These are phyloP conservation scores for Phanerochaete carnosa DNA, from an alignment of 768 basidiomycete species.

Conservation along the genomic window DNA sequence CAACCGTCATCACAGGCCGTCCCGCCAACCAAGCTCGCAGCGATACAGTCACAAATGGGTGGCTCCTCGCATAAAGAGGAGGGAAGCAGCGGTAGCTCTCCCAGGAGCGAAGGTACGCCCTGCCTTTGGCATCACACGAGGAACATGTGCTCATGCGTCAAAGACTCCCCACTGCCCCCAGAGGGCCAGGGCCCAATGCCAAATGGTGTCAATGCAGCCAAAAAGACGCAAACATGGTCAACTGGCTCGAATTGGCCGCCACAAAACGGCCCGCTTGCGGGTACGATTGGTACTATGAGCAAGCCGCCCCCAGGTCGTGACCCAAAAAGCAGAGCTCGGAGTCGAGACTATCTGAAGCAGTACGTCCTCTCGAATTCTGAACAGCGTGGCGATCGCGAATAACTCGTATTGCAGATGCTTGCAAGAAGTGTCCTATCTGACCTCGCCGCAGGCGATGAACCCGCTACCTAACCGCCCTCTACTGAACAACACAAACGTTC, in stretches of 20 bases:
- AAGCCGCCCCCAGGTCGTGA: conserved; percentile 82
- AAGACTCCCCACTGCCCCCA: conserved; percentile 71
- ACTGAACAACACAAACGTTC: conserved; percentile 59
- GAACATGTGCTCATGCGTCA: conserved; percentile 14
- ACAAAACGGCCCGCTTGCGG: conserved; percentile 42
- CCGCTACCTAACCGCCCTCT: conserved; percentile 88
- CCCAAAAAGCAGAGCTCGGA: conserved; percentile 92
- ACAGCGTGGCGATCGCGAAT: not conserved
- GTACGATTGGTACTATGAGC: conserved; percentile 46
- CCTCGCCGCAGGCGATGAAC: conserved; percentile 96
- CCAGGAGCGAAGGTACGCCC: conserved; percentile 74
- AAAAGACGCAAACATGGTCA: conserved; percentile 57
- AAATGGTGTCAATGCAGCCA: conserved; percentile 52
- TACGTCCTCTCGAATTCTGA: conserved; percentile 33
- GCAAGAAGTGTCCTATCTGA: conserved; percentile 97
- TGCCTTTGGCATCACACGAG: conserved; percentile 7
- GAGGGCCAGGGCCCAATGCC: conserved; percentile 53
- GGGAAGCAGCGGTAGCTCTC: conserved; percentile 79
- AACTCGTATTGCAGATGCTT: conserved; percentile 60
- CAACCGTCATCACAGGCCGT: conserved; percentile 55
- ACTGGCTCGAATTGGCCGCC: conserved; percentile 38
- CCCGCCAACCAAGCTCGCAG: conserved; percentile 62
- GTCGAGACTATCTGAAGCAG: conserved; percentile 97
- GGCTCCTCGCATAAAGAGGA: conserved; percentile 64
- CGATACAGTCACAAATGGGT: conserved; percentile 52